phyloP scores from a whole-genome alignment of 345 rosid species.

The Streptanthus diversifolius region DNA sequence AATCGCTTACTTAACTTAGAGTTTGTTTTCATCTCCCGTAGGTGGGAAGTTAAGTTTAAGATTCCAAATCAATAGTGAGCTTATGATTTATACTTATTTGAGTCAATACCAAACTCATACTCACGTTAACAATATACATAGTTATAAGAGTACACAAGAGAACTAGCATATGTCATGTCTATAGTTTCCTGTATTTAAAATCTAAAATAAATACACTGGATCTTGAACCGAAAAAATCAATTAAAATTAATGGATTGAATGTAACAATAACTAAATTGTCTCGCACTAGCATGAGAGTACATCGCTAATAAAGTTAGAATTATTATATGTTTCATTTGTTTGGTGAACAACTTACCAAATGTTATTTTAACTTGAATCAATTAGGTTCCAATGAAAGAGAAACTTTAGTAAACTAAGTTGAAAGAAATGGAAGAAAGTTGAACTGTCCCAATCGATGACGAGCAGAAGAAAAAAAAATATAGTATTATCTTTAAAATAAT shows the following conservation, averaged over 20 bases:
- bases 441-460: constrained; percentile 23
- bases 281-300: neutral
- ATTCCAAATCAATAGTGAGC: neutral
- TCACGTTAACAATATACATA: neutral
- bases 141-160: neutral
- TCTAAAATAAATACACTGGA: neutral
- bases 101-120: neutral
- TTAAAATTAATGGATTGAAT: neutral
- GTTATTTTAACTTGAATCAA: constrained; percentile 12
- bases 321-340: constrained; percentile 24
- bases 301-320: neutral
- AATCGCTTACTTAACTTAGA: neutral
- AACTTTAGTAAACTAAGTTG: constrained; percentile 17
- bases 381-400: neutral
- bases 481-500: neutral
- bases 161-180: neutral
- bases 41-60: neutral
- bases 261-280: neutral
- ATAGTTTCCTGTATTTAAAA: neutral
- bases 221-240: neutral
- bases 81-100: neutral
- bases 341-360: constrained; percentile 32
- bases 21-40: neutral
- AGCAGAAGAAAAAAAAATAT: neutral
- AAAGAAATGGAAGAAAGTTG: constrained; percentile 24